Evolutionary conservation across 208 protist genomes (phyloP), one percentile per base, ranked within the genome.

Genomic region (Trypanosoma theileri): DNA sequence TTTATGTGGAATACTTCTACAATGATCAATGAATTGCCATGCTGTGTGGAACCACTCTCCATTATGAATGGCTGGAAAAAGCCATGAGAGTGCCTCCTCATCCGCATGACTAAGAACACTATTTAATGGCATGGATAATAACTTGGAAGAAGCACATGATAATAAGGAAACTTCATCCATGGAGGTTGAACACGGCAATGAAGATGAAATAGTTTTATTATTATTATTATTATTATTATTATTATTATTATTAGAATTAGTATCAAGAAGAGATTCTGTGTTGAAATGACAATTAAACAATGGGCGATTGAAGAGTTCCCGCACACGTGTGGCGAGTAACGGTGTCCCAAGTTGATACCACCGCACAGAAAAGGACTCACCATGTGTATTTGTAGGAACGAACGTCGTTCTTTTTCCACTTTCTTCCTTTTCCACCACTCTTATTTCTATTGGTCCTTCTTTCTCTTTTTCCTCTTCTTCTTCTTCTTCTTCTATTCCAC

Each of bases 41-140:
- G 73, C 62, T 12, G 73, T 82, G 40, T 42, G 28, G 59, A 83
- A 94, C 69, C 85, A 77, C 21, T 45, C 52, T 7, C 74, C 75
- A 77, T 82, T 69, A 61, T 94, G 88, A 19, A 90, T 22, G 2
- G 78, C 83, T 24, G 88, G 88, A 65, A 94, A 91, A 41, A 91
- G 62, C 21, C 74, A 69, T 45, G 73, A 64, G 17, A 94, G 66
- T 3, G 88, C 88, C 60, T 82, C 82, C 45, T 64, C 60, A 54
- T 94, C 88, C 4, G 69, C 68, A 1, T 21, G 67, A 50, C 24
- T 48, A 31, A 67, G 26, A 40, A 19, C 35, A 53, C 48, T 35
- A 6, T 35, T 35, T 35, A 35, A 35, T 35, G 28, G 28, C 28
- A 35, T 35, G 1, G 28, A 35, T 6, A 35, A 6, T 35, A 35